phyloP scores from a whole-genome alignment of 2,329 filamentous ascomycete species.

The Colletotrichum cereale region DNA sequence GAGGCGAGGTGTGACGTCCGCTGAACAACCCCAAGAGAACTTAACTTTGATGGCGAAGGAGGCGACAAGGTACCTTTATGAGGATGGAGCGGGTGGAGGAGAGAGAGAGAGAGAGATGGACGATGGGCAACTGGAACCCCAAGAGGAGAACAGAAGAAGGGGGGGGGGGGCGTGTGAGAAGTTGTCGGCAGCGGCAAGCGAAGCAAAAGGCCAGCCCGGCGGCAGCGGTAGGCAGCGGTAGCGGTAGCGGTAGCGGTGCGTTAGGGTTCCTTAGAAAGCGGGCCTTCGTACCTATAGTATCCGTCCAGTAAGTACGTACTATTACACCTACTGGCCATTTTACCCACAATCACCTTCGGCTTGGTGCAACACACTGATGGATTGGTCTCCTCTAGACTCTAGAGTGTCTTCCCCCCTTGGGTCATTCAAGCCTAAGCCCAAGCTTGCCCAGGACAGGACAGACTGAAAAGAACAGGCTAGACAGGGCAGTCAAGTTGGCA shows the following conservation, averaged over 20 bases:
- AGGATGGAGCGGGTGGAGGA: slow-evolving; percentile 15
- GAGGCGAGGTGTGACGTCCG: slow-evolving; percentile 35
- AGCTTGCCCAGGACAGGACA: slow-evolving; percentile 1
- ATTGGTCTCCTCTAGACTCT: not conserved
- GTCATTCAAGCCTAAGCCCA: not conserved
- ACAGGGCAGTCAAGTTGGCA: not conserved
- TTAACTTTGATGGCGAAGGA: slow-evolving; percentile 26
- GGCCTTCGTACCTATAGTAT: too few relatives aligned
- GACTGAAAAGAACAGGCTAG: not conserved
- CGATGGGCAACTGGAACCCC: not conserved
- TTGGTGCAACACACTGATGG: slow-evolving; percentile 5
- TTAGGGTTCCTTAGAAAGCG: slow-evolving; percentile 3
- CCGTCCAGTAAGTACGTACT: not conserved
- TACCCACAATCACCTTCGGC: not conserved
- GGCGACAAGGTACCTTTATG: slow-evolving; percentile 32
- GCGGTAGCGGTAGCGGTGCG: slow-evolving; percentile 4
- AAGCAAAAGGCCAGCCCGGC: slow-evolving; percentile 10
- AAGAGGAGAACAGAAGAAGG: slow-evolving; percentile 37
- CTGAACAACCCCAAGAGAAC: slow-evolving; percentile 16
- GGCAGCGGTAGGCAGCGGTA: slow-evolving; percentile 13
- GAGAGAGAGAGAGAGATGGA: too few relatives aligned
- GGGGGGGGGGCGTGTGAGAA: slow-evolving; percentile 7
- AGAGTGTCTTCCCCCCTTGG: not conserved
- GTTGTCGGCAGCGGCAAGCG: slow-evolving; percentile 36
- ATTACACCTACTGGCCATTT: not conserved